These are phyloP conservation scores for Suillus occidentalis DNA, from an alignment of 768 basidiomycete species.

Conservation along the genomic window DNA sequence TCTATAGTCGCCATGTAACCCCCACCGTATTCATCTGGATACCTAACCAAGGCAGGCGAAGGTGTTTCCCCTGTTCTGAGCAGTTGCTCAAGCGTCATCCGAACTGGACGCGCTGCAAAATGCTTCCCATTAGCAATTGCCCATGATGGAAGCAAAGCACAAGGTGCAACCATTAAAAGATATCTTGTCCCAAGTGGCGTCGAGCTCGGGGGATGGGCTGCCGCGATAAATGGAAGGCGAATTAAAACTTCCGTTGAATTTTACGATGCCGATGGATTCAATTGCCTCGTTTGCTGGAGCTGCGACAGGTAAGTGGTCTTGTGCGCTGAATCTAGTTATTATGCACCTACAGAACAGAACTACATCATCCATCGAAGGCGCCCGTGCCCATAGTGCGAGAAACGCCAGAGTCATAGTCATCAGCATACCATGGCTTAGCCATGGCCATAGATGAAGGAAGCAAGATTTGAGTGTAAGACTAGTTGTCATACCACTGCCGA, in stretches of 20 bases:
- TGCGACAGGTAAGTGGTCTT: neutral
- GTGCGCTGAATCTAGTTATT: neutral
- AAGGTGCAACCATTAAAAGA: neutral
- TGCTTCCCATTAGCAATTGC: neutral
- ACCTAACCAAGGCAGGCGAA: conserved; percentile 7
- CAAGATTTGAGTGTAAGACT: neutral
- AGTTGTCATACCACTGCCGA: neutral
- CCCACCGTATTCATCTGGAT: conserved; percentile 14
- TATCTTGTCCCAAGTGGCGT: conserved; percentile 10
- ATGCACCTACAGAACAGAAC: neutral
- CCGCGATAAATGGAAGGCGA: conserved; percentile 7
- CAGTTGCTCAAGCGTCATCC: conserved; percentile 11
- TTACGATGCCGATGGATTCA: conserved; percentile 5
- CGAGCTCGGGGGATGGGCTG: conserved; percentile 8
- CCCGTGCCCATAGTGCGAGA: conserved; percentile 10
- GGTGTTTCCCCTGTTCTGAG: conserved; percentile 4
- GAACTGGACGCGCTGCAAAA: conserved; percentile 6
- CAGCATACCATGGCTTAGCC: conserved; percentile 9
- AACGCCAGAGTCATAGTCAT: neutral
- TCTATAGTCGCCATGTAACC: conserved; percentile 14
- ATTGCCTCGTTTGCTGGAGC: conserved; percentile 12
- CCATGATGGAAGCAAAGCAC: neutral
- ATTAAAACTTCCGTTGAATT: conserved; percentile 5
- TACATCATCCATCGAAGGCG: neutral
- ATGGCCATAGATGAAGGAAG: neutral